These are phyloP conservation scores for Elymus sibiricus DNA, from an alignment of 176 grass and related monocot species.

Conservation along the genomic window DNA sequence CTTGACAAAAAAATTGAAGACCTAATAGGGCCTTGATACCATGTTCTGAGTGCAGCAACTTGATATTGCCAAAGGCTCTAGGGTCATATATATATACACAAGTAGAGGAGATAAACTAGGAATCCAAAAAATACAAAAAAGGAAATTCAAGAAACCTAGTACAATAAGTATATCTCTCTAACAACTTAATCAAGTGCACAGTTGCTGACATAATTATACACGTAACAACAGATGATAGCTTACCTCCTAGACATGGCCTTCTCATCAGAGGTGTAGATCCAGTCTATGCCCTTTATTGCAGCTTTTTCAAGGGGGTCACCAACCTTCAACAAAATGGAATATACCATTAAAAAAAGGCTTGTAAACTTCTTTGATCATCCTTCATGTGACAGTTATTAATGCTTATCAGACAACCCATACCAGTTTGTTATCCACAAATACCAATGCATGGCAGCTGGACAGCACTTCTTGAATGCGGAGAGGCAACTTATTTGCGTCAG, in stretches of 20 bases:
- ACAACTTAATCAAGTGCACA: background rate
- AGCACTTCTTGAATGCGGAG: slow-evolving; percentile 69
- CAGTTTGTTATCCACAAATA: slow-evolving; percentile 98
- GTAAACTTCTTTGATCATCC: slow-evolving; percentile 4
- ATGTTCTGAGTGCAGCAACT: background rate
- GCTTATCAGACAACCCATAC: slow-evolving; percentile 36
- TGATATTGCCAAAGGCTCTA: background rate
- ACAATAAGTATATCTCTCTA: background rate
- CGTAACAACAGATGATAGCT: slow-evolving; percentile 26
- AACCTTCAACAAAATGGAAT: slow-evolving; percentile 59
- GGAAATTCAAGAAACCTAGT: background rate
- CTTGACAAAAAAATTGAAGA: background rate
- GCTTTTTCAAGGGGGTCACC: slow-evolving; percentile 99
- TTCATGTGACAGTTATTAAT: slow-evolving; percentile 8
- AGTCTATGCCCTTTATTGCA: slow-evolving; percentile 97
- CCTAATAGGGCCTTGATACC: background rate
- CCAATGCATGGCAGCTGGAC: slow-evolving; percentile 90
- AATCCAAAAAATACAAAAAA: background rate
- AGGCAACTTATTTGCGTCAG: slow-evolving; percentile 75
- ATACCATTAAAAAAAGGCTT: slow-evolving; percentile 20
- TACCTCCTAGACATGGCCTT: slow-evolving; percentile 91
- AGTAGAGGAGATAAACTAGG: background rate
- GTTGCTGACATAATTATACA: slow-evolving; percentile 18
- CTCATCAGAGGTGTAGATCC: slow-evolving; percentile 99
- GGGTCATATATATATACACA: background rate